Percentiles rank a stretch among this genome's conserved stretches.
Evolutionary conservation across 768 basidiomycete genomes (phyloP).

Genomic region (Suillus paluster): DNA sequence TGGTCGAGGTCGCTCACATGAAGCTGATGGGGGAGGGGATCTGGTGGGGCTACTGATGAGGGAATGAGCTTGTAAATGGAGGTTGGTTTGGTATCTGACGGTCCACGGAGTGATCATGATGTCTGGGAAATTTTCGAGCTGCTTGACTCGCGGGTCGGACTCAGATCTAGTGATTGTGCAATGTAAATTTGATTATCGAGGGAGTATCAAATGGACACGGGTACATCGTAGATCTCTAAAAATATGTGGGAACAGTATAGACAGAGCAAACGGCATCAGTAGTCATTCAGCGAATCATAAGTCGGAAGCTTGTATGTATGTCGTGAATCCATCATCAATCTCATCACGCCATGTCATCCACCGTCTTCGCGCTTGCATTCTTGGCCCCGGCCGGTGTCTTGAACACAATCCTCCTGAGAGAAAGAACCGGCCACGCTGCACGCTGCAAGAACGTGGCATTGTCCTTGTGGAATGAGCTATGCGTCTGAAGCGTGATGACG

Average conservation of each 20-base stretch:
- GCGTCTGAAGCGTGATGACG: conserved; percentile 52
- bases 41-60: neutral
- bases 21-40: neutral
- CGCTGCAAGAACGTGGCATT: conserved; percentile 23
- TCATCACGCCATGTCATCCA: neutral
- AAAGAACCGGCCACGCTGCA: conserved; percentile 26
- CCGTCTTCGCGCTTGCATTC: neutral
- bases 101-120: conserved; percentile 18
- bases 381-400: neutral
- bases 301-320: neutral
- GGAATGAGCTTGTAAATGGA: conserved; percentile 35
- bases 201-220: neutral
- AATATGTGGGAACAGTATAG: too few relatives aligned
- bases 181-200: neutral
- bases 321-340: neutral
- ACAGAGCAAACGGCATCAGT: neutral
- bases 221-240: neutral
- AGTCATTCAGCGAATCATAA: neutral
- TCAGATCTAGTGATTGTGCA: neutral
- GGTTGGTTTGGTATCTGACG: neutral
- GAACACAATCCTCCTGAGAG: neutral
- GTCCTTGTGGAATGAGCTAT: conserved; percentile 27
- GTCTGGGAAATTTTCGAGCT: neutral
- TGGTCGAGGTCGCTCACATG: conserved; percentile 7
- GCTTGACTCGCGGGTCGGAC: too few relatives aligned